Conservation (phyloP, 2,329 filamentous ascomycete genomes). For the Trichophyton simii region DNA sequence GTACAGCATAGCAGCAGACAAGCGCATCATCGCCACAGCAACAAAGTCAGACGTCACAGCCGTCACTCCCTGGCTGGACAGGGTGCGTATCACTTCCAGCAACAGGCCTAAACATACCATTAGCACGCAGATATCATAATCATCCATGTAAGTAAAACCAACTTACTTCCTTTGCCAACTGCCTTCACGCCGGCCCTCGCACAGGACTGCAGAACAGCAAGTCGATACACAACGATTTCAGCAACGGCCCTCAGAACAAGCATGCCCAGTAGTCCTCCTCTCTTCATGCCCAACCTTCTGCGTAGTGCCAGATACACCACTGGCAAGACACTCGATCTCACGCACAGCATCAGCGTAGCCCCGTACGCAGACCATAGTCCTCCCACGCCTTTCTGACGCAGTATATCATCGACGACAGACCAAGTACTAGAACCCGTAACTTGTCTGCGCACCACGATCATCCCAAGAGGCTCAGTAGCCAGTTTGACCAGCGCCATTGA, state of each 20-base stretch:
- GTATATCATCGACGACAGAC: neutral
- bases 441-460: neutral
- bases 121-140: slow-evolving; percentile 19
- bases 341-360: slow-evolving; percentile 62
- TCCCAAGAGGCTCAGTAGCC: neutral
- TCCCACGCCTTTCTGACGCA: slow-evolving; percentile 59
- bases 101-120: slow-evolving; percentile 60
- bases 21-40: slow-evolving; percentile 56
- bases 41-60: slow-evolving; percentile 76
- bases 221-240: neutral
- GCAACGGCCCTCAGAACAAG: neutral
- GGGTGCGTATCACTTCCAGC: slow-evolving; percentile 68
- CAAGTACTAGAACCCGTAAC: neutral
- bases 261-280: neutral
- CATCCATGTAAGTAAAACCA: neutral
- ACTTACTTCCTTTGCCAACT: neutral
- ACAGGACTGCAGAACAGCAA: neutral
- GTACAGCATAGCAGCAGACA: slow-evolving; percentile 45
- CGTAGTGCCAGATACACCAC: slow-evolving; percentile 62
- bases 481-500: neutral
- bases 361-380: slow-evolving; percentile 87
- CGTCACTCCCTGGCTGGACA: slow-evolving; percentile 73
- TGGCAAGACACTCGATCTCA: slow-evolving; percentile 80
- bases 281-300: neutral
- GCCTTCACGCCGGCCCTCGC: neutral